A percentile compares a stretch with the other conserved stretches of the same genome.
Conservation (phyloP, 441 rosid species). For the Populus hybrid region DNA sequence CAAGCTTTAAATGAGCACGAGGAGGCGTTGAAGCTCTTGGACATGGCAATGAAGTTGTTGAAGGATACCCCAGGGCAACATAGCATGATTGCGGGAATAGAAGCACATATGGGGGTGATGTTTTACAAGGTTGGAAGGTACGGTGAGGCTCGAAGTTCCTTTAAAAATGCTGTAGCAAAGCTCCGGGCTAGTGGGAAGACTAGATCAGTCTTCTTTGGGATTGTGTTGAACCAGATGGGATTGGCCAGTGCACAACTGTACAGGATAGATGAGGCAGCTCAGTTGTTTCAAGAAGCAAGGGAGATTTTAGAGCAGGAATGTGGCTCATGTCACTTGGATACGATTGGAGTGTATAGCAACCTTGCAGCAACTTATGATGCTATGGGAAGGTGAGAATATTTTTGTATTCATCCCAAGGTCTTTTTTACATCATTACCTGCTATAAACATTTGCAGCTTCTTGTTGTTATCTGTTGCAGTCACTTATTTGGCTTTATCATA, state of each 20-base stretch:
- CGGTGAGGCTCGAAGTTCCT: conserved; percentile 71
- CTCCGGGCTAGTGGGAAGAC: conserved; percentile 80
- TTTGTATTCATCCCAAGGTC: background rate
- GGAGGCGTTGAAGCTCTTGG: conserved; percentile 84
- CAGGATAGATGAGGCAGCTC: conserved; percentile 81
- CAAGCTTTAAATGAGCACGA: conserved; percentile 87
- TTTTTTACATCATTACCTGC: background rate
- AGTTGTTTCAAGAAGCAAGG: conserved; percentile 86
- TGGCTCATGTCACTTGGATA: conserved; percentile 82
- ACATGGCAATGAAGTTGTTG: conserved; percentile 69
- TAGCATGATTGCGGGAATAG: conserved; percentile 83
- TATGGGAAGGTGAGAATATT: conserved; percentile 68
- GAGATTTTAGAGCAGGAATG: conserved; percentile 79
- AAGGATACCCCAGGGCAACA: conserved; percentile 89
- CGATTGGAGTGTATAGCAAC: conserved; percentile 87
- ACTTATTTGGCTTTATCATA: conserved; percentile 10
- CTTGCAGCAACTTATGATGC: conserved; percentile 97
- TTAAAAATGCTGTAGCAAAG: conserved; percentile 67
- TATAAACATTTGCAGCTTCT: background rate
- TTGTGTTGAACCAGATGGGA: conserved; percentile 91
- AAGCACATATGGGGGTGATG: conserved; percentile 95
- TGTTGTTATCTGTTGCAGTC: conserved; percentile 5
- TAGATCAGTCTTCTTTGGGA: conserved; percentile 81
- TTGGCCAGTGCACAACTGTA: conserved; percentile 83
- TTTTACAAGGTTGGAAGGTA: conserved; percentile 75